A percentile compares a stretch with the other conserved stretches of the same genome.
Conservation (phyloP, 225 moss, liverwort and hornwort genomes). For the Straminergon stramineum region DNA sequence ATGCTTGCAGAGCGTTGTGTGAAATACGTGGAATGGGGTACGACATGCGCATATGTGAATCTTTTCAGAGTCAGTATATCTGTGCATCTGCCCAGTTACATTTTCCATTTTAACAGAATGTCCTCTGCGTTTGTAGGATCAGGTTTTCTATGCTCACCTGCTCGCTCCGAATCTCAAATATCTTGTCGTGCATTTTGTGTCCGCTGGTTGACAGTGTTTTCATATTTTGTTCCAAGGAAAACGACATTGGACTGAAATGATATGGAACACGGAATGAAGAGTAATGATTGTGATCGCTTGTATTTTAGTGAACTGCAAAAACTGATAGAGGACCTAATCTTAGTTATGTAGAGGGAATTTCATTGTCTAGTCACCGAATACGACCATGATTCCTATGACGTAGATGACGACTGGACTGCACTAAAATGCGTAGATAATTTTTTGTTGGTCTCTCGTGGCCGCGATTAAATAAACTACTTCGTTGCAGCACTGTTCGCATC, state of each 20-base stretch:
- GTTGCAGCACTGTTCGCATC: neutral
- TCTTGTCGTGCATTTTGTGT: neutral
- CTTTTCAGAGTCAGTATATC: neutral
- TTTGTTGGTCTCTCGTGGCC: neutral
- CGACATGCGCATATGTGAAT: neutral
- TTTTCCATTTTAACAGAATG: neutral
- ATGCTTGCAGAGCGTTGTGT: slow-evolving; percentile 66
- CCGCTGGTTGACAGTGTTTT: neutral
- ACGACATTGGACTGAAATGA: neutral
- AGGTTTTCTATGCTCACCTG: neutral
- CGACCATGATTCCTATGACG: neutral
- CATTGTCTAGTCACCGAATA: neutral
- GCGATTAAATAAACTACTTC: neutral
- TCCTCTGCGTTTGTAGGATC: neutral
- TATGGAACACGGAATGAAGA: neutral
- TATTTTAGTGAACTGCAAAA: neutral
- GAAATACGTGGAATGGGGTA: slow-evolving; percentile 78
- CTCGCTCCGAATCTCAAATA: neutral
- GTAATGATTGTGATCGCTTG: neutral
- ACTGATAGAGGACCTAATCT: neutral
- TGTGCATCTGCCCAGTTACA: neutral
- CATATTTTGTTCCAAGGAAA: neutral
- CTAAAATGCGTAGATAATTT: neutral
- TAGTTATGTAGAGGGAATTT: neutral
- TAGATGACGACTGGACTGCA: neutral